phyloP scores from a whole-genome alignment of 1,284 basidiomycete genomes.

The Tetrapyrgos nigripes region DNA sequence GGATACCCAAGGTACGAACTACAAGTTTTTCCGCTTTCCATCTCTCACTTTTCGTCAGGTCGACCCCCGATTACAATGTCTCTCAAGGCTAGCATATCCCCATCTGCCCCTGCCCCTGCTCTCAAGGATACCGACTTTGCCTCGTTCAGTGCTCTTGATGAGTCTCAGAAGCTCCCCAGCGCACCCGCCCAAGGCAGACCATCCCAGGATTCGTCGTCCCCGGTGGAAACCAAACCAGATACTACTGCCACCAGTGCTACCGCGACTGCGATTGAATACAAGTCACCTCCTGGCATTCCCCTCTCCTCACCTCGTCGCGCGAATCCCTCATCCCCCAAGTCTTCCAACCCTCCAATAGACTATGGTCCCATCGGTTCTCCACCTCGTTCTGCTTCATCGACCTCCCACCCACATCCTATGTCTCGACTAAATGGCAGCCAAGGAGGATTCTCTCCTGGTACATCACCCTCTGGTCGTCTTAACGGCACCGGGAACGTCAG shows the following conservation, averaged over 20 bases:
- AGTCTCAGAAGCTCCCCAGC: constrained; percentile 51
- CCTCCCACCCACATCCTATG: constrained; percentile 40
- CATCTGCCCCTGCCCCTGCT: constrained; percentile 80
- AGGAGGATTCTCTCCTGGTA: constrained; percentile 55
- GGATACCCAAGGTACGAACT: constrained; percentile 16
- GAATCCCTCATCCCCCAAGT: constrained; percentile 35
- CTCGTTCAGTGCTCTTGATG: constrained; percentile 64
- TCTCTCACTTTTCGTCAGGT: constrained; percentile 56
- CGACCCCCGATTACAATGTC: constrained; percentile 69
- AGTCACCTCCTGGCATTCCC: constrained; percentile 22
- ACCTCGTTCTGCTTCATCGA: constrained; percentile 54
- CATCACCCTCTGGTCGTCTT: constrained; percentile 43
- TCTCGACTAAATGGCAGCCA: constrained; percentile 35
- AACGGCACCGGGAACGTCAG: constrained; percentile 23
- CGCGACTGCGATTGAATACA: constrained; percentile 16
- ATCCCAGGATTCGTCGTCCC: constrained; percentile 31
- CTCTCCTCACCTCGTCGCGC: constrained; percentile 51
- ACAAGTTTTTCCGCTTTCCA: constrained; percentile 44
- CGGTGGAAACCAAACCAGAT: constrained; percentile 11
- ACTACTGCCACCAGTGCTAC: constrained; percentile 11
- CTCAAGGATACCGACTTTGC: constrained; percentile 79
- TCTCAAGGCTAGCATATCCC: constrained; percentile 74
- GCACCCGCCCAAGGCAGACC: constrained; percentile 49
- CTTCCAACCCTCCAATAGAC: constrained; percentile 48
- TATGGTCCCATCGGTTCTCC: constrained; percentile 83